Evolutionary conservation across 2,329 filamentous ascomycete species (phyloP).

Genomic region (Botryotinia narcissicola): DNA sequence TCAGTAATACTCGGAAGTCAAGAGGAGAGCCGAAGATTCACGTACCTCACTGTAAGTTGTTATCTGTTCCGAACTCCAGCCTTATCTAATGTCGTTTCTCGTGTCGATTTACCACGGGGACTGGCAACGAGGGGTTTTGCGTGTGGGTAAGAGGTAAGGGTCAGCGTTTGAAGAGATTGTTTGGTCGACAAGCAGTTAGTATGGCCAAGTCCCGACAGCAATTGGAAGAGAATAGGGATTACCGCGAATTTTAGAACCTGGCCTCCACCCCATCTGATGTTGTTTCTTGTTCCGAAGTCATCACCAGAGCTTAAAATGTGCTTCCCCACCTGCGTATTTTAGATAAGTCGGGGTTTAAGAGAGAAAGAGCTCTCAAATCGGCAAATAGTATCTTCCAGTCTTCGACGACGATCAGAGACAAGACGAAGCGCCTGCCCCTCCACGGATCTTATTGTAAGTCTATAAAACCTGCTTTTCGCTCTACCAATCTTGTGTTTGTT

Average conservation of each 20-base stretch:
- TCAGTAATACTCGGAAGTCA: neutral
- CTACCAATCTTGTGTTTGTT: neutral
- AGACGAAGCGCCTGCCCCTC: neutral
- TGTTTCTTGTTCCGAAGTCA: rapidly evolving
- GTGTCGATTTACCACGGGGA: neutral
- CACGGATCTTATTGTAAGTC: neutral
- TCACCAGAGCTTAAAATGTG: neutral
- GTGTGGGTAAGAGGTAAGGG: neutral
- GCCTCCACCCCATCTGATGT: neutral
- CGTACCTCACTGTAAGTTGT: neutral
- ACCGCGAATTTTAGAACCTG: neutral
- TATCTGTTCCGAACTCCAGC: neutral
- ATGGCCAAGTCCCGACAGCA: neutral
- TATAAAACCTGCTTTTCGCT: neutral
- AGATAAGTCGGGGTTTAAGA: neutral
- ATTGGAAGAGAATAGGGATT: neutral
- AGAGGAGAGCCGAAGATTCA: neutral
- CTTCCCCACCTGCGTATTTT: neutral
- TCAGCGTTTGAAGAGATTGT: neutral
- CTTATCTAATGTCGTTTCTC: neutral
- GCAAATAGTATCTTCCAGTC: neutral
- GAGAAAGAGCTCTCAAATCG: neutral
- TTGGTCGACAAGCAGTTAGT: neutral
- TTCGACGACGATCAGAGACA: neutral
- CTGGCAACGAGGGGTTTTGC: rapidly evolving